Evolutionary conservation across 2,329 filamentous ascomycete genomes (phyloP).

Genomic region (Sclerotinia minor): DNA sequence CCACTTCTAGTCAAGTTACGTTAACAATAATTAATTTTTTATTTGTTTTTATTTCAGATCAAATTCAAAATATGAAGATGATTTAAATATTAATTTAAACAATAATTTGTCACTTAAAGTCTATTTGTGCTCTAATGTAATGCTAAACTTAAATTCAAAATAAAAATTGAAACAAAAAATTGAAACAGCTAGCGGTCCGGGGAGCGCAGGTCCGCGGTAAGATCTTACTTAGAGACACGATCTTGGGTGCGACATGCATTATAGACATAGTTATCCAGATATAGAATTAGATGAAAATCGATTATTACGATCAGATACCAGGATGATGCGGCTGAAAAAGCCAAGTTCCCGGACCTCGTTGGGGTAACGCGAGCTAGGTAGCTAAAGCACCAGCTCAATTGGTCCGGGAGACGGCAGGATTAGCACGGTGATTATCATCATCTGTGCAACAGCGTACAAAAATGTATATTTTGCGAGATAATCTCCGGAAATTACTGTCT

Average conservation of each 20-base stretch:
- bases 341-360: background rate
- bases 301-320: background rate
- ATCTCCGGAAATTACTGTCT: background rate
- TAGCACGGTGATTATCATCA: background rate
- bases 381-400: background rate
- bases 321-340: background rate
- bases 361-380: background rate
- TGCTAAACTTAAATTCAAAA: no score
- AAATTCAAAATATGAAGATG: no score
- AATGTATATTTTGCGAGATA: background rate
- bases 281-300: background rate
- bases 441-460: slow-evolving; percentile 5
- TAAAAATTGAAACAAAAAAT: no score
- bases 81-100: no score
- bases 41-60: no score
- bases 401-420: background rate
- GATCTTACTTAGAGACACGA: background rate
- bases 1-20: no score
- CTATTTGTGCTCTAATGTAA: no score
- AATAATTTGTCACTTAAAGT: no score
- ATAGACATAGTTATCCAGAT: background rate
- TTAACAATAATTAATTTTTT: no score
- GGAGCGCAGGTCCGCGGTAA: background rate
- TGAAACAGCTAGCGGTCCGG: no score
- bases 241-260: background rate